These are phyloP conservation scores for Thalassiosira livingstoniorum DNA, from an alignment of 352 stramenopile species.

Conservation along the genomic window DNA sequence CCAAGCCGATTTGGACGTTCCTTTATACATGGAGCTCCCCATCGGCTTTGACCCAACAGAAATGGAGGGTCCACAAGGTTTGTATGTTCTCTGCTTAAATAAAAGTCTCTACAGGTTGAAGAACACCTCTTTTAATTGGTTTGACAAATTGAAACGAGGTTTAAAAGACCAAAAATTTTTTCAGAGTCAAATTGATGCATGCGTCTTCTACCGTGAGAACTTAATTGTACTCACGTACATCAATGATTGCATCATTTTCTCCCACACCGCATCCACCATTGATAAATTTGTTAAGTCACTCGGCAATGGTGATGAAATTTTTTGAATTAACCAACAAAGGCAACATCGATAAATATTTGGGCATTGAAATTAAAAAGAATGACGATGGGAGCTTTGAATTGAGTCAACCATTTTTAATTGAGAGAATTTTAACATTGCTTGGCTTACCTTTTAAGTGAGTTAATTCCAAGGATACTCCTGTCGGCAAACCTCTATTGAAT, in stretches of 20 bases:
- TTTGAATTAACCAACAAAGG: conserved; percentile 5
- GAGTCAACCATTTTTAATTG: conserved; percentile 9
- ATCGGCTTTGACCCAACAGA: neutral
- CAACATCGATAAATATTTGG: neutral
- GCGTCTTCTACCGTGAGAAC: neutral
- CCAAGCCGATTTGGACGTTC: neutral
- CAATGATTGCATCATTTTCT: conserved; percentile 1
- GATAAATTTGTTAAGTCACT: conserved; percentile 1
- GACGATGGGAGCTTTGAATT: neutral
- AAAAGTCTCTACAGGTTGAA: neutral
- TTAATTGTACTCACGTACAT: neutral
- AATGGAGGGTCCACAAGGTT: too few relatives aligned
- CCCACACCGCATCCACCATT: neutral
- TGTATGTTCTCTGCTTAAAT: neutral
- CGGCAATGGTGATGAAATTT: neutral
- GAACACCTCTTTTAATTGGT: neutral
- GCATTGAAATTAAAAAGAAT: neutral
- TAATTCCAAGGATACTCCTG: conserved; percentile 1
- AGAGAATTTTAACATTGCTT: neutral
- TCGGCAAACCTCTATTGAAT: conserved; percentile 5
- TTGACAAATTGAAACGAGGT: neutral
- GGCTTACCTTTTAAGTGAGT: neutral
- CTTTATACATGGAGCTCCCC: neutral
- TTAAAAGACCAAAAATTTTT: neutral
- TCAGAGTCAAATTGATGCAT: neutral